phyloP scores from a whole-genome alignment of 2,329 filamentous ascomycete species.

The Magnaporthiopsis rhizophila region DNA sequence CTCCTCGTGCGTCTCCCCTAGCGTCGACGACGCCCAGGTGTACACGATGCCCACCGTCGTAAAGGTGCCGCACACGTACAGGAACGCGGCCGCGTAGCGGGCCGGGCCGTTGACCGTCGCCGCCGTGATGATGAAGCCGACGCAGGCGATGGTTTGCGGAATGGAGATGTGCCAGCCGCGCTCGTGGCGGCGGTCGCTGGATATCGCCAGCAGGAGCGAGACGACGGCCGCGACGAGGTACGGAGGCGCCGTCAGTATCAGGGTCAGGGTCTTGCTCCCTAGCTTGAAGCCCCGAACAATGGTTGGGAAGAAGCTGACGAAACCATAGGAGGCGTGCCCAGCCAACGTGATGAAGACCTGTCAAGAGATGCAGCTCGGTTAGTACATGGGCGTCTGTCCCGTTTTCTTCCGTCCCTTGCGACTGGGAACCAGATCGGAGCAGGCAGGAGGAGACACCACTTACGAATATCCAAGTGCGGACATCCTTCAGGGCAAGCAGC shows the following conservation, averaged over 20 bases:
- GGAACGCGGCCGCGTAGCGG: conserved; percentile 30
- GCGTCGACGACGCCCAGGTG: conserved; percentile 25
- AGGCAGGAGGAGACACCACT: neutral
- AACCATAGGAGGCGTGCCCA: conserved; percentile 17
- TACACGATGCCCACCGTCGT: conserved; percentile 26
- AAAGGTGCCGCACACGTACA: conserved; percentile 24
- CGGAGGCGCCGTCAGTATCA: conserved; percentile 22
- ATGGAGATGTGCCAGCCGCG: conserved; percentile 2
- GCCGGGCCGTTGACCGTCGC: conserved; percentile 2
- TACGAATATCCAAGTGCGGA: conserved; percentile 19
- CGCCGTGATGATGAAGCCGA: conserved; percentile 5
- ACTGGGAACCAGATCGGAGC: neutral
- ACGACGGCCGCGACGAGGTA: conserved; percentile 16
- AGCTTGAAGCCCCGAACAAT: conserved; percentile 15
- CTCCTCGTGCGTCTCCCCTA: conserved; percentile 30
- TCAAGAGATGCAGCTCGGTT: neutral
- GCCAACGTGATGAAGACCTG: conserved; percentile 12
- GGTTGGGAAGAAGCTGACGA: conserved; percentile 19
- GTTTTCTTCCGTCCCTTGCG: neutral
- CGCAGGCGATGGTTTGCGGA: conserved; percentile 3
- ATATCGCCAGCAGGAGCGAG: conserved; percentile 8
- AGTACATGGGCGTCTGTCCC: neutral
- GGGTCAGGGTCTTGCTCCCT: conserved; percentile 20
- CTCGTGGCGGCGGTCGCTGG: conserved; percentile 7
- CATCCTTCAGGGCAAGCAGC: conserved; percentile 16